phyloP scores from a whole-genome alignment of 148 eudicot species.

The Arctostaphylos glauca region DNA sequence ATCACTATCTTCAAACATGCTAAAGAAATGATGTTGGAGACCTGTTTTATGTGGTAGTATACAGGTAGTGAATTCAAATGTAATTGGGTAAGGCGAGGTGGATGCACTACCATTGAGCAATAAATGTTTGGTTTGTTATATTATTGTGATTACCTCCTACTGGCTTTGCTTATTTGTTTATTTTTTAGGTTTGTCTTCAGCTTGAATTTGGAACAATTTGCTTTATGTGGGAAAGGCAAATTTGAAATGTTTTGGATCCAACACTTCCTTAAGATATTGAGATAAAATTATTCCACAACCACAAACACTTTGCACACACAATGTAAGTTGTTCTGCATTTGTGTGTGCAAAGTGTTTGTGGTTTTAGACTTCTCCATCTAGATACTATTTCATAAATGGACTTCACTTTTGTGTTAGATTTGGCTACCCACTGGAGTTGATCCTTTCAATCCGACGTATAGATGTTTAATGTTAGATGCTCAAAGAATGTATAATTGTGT shows the following conservation, averaged over 20 bases:
- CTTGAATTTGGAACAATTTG: not conserved
- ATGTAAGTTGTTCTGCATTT: too few species aligned
- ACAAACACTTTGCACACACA: too few species aligned
- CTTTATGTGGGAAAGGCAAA: not conserved
- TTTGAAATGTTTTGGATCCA: not conserved
- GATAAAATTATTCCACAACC: too few species aligned
- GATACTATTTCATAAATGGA: not conserved
- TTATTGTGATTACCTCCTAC: not conserved
- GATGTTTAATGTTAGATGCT: not conserved
- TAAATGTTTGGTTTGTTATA: not conserved
- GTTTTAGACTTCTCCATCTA: not conserved
- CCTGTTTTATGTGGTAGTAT: not conserved
- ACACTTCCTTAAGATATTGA: not conserved
- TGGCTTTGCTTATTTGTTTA: not conserved
- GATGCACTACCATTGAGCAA: not conserved
- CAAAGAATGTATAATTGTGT: not conserved
- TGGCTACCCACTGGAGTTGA: not conserved
- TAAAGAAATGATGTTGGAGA: not conserved
- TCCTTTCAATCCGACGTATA: not conserved
- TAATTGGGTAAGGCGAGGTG: not conserved
- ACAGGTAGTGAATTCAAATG: not conserved
- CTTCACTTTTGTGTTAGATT: not conserved
- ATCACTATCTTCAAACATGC: not conserved
- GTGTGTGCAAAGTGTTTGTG: too few species aligned
- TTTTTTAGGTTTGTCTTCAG: not conserved